Evolutionary conservation across 169 alveolate species (phyloP).

Genomic region (Pseudocohnilembus persalinus): DNA sequence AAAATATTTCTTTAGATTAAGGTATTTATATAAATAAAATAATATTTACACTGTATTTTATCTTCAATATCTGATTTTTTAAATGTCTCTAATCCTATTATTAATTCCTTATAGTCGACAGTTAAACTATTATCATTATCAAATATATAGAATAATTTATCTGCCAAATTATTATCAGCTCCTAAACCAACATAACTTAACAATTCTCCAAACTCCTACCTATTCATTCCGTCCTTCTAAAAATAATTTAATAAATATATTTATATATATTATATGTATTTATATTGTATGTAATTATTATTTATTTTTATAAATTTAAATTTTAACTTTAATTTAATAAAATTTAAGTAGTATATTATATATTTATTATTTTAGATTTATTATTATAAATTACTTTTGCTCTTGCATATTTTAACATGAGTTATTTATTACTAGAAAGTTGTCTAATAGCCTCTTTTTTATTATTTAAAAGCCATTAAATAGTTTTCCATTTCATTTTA

Average conservation of each 20-base stretch:
- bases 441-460: constrained; percentile 34
- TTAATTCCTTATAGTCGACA: constrained; percentile 44
- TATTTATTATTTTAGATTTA: no score
- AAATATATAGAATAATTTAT: constrained; percentile 39
- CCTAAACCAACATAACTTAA: constrained; percentile 35
- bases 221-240: constrained; percentile 35
- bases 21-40: neutral
- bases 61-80: constrained; percentile 38
- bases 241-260: no score
- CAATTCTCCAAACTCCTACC: constrained; percentile 37
- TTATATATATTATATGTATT: no score
- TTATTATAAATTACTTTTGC: neutral
- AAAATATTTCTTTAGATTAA: no score
- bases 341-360: no score
- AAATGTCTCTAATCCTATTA: constrained; percentile 42
- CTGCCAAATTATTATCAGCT: constrained; percentile 35
- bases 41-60: constrained; percentile 5
- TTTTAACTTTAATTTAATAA: constrained; percentile 24
- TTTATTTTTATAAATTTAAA: constrained; percentile 25
- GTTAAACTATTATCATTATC: constrained; percentile 35
- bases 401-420: constrained; percentile 40
- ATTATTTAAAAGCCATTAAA: constrained; percentile 36
- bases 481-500: constrained; percentile 52
- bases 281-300: neutral
- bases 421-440: constrained; percentile 27